phyloP scores from a whole-genome alignment of 495 filamentous ascomycete genomes.

The Penicillium steckii region DNA sequence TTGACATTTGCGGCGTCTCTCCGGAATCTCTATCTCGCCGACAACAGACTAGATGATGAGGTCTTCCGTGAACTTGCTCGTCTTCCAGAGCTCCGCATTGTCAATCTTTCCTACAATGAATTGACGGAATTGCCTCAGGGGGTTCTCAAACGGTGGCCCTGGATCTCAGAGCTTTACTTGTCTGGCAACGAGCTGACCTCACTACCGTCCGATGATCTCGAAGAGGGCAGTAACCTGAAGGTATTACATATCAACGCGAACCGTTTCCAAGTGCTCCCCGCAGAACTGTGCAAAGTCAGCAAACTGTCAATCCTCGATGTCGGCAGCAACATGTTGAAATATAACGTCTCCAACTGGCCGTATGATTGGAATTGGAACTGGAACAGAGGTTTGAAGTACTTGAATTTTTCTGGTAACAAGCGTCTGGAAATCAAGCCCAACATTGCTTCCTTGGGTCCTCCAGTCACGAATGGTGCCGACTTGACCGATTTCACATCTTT shows the following conservation, averaged over 20 bases:
- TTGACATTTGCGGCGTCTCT: conserved; percentile 86
- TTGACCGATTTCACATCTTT: conserved; percentile 90
- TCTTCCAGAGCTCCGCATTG: conserved; percentile 77
- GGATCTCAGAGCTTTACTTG: conserved; percentile 87
- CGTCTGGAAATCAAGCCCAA: conserved; percentile 94
- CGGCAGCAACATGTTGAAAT: conserved; percentile 94
- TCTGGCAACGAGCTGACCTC: conserved; percentile 93
- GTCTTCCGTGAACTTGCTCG: conserved; percentile 86
- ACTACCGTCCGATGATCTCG: conserved; percentile 90
- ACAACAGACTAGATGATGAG: conserved; percentile 91
- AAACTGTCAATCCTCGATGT: conserved; percentile 90
- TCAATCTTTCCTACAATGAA: conserved; percentile 95
- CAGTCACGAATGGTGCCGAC: conserved; percentile 60
- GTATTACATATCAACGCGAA: conserved; percentile 95
- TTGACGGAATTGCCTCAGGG: conserved; percentile 88
- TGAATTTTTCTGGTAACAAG: conserved; percentile 97
- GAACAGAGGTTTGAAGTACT: conserved; percentile 89
- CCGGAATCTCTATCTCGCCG: conserved; percentile 80
- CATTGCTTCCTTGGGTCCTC: conserved; percentile 46
- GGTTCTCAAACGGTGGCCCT: conserved; percentile 80
- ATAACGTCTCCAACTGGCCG: conserved; percentile 98
- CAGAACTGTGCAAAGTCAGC: conserved; percentile 90
- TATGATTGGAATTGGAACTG: conserved; percentile 99
- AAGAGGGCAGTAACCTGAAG: conserved; percentile 80
- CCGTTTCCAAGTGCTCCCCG: conserved; percentile 94